Conservation (phyloP, 495 filamentous ascomycete species). For the Haplographium delicatum region DNA sequence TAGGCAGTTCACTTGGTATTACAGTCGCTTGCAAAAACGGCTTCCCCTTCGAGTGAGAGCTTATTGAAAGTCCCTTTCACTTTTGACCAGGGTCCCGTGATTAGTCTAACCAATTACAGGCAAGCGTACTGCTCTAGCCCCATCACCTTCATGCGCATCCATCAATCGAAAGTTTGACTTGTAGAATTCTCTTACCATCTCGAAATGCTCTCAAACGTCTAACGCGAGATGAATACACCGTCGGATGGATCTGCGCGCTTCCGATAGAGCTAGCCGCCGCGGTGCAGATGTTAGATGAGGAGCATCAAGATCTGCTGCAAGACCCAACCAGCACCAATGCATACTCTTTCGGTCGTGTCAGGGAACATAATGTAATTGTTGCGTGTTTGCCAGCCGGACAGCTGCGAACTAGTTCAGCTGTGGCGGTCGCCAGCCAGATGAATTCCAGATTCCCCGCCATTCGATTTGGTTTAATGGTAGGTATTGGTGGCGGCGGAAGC, state of each 20-base stretch:
- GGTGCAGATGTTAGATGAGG: slow-evolving; percentile 40
- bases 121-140: no score
- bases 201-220: no score
- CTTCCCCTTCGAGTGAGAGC: no score
- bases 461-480: slow-evolving; percentile 36
- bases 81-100: no score
- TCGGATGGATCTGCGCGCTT: slow-evolving; percentile 46
- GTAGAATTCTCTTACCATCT: no score
- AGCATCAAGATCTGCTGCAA: slow-evolving; percentile 11
- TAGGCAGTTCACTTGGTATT: no score
- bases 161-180: no score
- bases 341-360: slow-evolving; percentile 30
- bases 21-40: no score
- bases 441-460: slow-evolving; percentile 32
- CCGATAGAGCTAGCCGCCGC: slow-evolving; percentile 41
- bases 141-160: no score
- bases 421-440: slow-evolving; percentile 29
- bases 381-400: slow-evolving; percentile 30
- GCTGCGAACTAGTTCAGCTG: slow-evolving; percentile 29
- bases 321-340: slow-evolving; percentile 24
- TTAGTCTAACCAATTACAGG: no score
- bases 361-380: slow-evolving; percentile 33
- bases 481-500: slow-evolving; percentile 41
- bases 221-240: no score
- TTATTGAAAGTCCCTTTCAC: no score